Base-by-base conservation (phyloP, 1,284 basidiomycete species). In the Stygiomarasmius scandens region DNA sequence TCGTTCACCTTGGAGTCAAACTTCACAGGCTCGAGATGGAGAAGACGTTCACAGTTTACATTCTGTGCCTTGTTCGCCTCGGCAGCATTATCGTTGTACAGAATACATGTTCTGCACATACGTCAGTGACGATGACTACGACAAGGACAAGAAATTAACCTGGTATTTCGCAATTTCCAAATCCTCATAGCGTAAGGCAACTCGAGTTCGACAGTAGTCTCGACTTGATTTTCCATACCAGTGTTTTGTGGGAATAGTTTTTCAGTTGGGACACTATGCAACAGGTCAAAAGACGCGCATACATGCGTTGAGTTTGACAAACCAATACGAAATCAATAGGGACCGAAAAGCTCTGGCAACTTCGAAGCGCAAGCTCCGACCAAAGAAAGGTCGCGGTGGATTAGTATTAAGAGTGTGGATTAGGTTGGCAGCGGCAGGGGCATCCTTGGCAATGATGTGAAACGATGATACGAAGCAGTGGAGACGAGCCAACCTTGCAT, bases 311-410 rank as follows among this genome's bases (percentile, higher is more conserved):
- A 25, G 44, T n/a, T n/a, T 8, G 59, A 54, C 76, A 48, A 62
- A 88, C 88, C 87, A 78, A 68, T 90, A 92, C 19, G 90, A 92
- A 53, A 92, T 75, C 56, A 89, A 74, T 19, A 92, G 73, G 14
- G 89, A 83, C 61, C 87, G 81, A 63, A 85, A 86, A n/a, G 88
- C 87, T 60, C 87, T 81, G n/a, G 90, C 90, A 24, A 79, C 82
- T 63, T 92, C 90, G 60, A 84, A 92, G 49, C 90, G 88, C 59
- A 92, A 74, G 58, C 76, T 76, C 45, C 89, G 81, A 47, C 90
- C 89, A 63, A 88, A 70, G 68, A 91, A 91, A 4, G 78, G 83
- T 63, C 79, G 82, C 9, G 81, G 82, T 25, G 78, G 72, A 20
- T 72, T 74, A 60, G 79, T 73, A 58, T 83, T 82, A 50, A 90